Evolutionary conservation across 179 eudicot genomes (phyloP), one percentile per base, ranked within the genome.

Genomic region (Pouteria campechiana): DNA sequence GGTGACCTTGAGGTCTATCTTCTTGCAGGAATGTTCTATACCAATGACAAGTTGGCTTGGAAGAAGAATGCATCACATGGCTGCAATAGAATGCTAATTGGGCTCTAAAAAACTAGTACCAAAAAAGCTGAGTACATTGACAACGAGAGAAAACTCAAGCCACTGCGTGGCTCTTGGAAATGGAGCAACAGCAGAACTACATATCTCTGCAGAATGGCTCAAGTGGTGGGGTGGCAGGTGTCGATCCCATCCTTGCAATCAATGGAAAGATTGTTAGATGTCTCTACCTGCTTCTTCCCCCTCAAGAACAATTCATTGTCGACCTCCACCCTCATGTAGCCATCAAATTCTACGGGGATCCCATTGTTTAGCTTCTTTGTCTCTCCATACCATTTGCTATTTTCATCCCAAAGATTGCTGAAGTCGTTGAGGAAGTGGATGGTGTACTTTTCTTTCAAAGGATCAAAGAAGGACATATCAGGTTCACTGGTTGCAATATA

Each of bases 191-290:
- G n/a, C n/a, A n/a, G n/a, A n/a, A n/a, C n/a, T n/a, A n/a, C n/a
- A n/a, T n/a, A n/a, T n/a, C n/a, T n/a, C n/a, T n/a, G n/a, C n/a
- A n/a, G n/a, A n/a, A n/a, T n/a, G n/a, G n/a, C n/a, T n/a, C n/a
- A n/a, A n/a, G n/a, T n/a, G n/a, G n/a, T n/a, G n/a, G n/a, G n/a
- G n/a, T n/a, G n/a, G 63, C 98, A 90, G 6, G 72, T 72, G 58
- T 72, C 77, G 42, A 90, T 61, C 19, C 98, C 98, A 56, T 86
- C 84, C 70, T 90, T 90, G 68, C 98, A 90, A 52, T 90, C 95
- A 17, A 55, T 72, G 17, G 98, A 81, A 73, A 90, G 53, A 68
- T 90, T 77, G 54, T 86, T 72, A 48, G 86, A 90, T 3, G 98
- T 86, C 70, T 90, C 93, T n/a, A 90, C 84, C 41, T 61, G 69